A percentile compares a stretch with the other conserved stretches of the same genome.
These are phyloP conservation scores for Eucalyptus guilfoylei DNA, from an alignment of 345 rosid genomes.

Conservation along the genomic window DNA sequence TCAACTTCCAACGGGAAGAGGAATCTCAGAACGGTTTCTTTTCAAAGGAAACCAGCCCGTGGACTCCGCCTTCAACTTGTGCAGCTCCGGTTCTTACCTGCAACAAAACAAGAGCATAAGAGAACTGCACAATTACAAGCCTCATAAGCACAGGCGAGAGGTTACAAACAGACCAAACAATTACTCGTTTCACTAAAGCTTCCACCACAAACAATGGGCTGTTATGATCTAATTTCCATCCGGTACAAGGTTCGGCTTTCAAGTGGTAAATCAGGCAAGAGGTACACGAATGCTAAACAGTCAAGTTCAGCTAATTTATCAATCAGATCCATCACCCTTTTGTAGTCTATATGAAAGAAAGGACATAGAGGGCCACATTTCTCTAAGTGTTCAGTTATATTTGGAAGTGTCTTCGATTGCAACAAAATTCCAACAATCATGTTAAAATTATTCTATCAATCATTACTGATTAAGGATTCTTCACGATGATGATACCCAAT, in stretches of 20 bases:
- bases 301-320: not conserved
- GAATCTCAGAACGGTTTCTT: constrained; percentile 47
- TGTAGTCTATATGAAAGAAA: not conserved
- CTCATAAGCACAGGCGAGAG: not conserved
- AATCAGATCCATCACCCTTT: not conserved
- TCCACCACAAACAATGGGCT: not conserved
- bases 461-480: not conserved
- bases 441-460: not conserved
- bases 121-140: not conserved
- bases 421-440: not conserved
- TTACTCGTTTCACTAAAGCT: not conserved
- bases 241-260: not conserved
- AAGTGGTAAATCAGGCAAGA: not conserved
- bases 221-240: not conserved
- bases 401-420: not conserved
- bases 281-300: not conserved
- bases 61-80: constrained; percentile 82
- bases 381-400: not conserved
- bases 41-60: constrained; percentile 59
- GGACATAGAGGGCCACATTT: not conserved
- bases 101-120: not conserved
- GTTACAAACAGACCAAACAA: not conserved
- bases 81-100: constrained; percentile 94
- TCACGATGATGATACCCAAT: not conserved
- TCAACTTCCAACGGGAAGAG: not conserved